Evolutionary conservation across 2,329 filamentous ascomycete species (phyloP), one percentile per base, ranked within the genome.

Genomic region (Lasiodiplodia hormozganensis): DNA sequence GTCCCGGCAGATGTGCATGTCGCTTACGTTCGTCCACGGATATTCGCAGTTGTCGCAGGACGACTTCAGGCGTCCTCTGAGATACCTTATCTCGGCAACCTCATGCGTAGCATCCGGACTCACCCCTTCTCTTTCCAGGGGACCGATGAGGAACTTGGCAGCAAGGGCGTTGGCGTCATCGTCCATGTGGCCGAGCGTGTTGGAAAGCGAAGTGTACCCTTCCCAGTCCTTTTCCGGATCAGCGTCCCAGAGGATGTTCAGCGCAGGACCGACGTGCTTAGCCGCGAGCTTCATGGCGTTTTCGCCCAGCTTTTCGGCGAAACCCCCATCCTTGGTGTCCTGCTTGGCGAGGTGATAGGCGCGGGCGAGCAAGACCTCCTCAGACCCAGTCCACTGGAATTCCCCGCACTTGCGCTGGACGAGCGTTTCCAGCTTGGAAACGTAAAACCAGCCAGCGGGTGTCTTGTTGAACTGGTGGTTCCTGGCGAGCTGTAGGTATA

Each of bases 121-220:
- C 18, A 18, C 7, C 58, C 40, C 4, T 14, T 62, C 40, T 18
- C 40, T 62, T 12, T 62, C 23, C 40, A 62, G 21, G 6, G 58
- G 58, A 3, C 58, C 58, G 8, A 62, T 62, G 25, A 62, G 58
- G 25, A 25, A 49, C 28, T 62, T 62, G 16, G 58, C 58, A 2
- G 58, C 58, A 10, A 62, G 40, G 3, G 58, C 58, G 25, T 62
- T 21, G 14, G 25, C 58, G 25, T 62, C 58, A 28, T 62, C 58
- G 25, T 62, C 40, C 40, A 62, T 62, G 11, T 62, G 58, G 25
- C 58, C 58, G 23, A 62, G 58, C 12, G 58, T 62, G 8, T 62
- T 62, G 58, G 58, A 62, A n/a, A 62, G 58, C 16, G 40, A 62
- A 1, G 40, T 49, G 38, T 31, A 62, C 1, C 58, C 58, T 18